A percentile compares a stretch with the other conserved stretches of the same genome.
Evolutionary conservation across 208 protist species (phyloP).

Genomic region (Wallacemonas sp.): DNA sequence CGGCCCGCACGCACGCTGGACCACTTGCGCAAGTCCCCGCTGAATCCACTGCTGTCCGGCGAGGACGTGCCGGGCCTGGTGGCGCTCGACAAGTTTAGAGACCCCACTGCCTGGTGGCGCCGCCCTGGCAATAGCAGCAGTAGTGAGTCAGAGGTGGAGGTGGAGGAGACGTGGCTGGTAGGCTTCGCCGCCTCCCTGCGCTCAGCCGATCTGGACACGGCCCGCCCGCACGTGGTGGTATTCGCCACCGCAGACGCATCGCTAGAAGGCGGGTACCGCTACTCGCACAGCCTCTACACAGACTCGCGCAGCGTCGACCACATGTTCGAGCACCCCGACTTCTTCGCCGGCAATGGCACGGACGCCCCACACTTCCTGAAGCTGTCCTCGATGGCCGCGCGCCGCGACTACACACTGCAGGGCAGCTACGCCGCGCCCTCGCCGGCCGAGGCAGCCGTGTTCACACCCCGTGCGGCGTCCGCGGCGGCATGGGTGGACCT

Average conservation of each 20-base stretch:
- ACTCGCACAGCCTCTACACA: constrained; percentile 19
- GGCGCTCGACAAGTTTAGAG: constrained; percentile 14
- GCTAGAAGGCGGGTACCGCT: constrained; percentile 13
- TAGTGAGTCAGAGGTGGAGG: not conserved
- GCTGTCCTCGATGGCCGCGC: constrained; percentile 22
- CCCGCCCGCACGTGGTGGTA: constrained; percentile 18
- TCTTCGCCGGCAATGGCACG: constrained; percentile 19
- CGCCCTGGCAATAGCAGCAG: constrained; percentile 10
- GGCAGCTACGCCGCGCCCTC: constrained; percentile 15
- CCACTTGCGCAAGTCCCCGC: constrained; percentile 32
- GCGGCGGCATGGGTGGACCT: constrained; percentile 23
- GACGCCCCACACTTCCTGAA: constrained; percentile 22
- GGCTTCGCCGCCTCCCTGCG: constrained; percentile 15
- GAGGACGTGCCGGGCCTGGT: constrained; percentile 17
- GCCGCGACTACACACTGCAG: constrained; percentile 25
- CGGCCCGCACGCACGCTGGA: constrained; percentile 33
- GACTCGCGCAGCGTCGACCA: not conserved
- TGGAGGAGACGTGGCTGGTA: constrained; percentile 13
- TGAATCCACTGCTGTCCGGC: constrained; percentile 32
- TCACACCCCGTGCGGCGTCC: not conserved
- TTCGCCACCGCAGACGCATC: constrained; percentile 23
- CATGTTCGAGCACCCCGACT: constrained; percentile 32
- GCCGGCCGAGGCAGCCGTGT: constrained; percentile 4
- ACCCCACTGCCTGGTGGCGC: constrained; percentile 26
- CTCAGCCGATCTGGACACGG: no score